These are phyloP conservation scores for Kuraishia capsulata DNA, from an alignment of 805 yeast genomes.

Conservation along the genomic window DNA sequence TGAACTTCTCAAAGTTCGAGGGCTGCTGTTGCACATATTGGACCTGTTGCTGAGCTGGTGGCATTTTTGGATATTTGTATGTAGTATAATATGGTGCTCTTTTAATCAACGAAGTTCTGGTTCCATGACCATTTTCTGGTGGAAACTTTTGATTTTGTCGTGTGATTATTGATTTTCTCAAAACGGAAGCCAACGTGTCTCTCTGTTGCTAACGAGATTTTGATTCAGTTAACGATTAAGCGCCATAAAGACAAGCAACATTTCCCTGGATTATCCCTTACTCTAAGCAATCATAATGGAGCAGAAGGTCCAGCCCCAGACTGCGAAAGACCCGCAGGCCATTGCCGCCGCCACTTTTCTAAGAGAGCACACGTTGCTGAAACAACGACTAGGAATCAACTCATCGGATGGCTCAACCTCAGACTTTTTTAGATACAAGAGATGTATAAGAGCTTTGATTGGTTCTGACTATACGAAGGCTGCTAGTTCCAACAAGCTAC, in stretches of 20 bases:
- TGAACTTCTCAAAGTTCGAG: conserved; percentile 89
- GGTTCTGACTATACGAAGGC: conserved; percentile 58
- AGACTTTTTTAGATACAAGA: conserved; percentile 82
- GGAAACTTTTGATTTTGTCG: neutral
- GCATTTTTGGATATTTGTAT: conserved; percentile 23
- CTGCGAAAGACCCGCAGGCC: conserved; percentile 40
- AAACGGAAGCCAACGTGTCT: neutral
- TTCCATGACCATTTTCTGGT: neutral
- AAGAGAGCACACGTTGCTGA: conserved; percentile 56
- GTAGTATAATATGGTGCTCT: neutral
- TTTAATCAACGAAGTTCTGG: neutral
- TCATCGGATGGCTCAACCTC: conserved; percentile 58
- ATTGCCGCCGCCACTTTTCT: conserved; percentile 63
- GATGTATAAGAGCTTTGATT: conserved; percentile 70
- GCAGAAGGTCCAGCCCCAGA: conserved; percentile 7
- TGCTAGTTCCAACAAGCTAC: conserved; percentile 32
- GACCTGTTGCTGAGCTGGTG: conserved; percentile 57
- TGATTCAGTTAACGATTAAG: no score
- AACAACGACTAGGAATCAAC: conserved; percentile 64
- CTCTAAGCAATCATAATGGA: no score
- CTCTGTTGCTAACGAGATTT: no score
- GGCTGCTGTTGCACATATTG: conserved; percentile 56
- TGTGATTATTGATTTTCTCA: neutral
- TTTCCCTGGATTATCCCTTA: neutral
- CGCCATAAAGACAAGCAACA: neutral